Conservation (phyloP, 1,139 yeast genomes). For the Taphrina communis region DNA sequence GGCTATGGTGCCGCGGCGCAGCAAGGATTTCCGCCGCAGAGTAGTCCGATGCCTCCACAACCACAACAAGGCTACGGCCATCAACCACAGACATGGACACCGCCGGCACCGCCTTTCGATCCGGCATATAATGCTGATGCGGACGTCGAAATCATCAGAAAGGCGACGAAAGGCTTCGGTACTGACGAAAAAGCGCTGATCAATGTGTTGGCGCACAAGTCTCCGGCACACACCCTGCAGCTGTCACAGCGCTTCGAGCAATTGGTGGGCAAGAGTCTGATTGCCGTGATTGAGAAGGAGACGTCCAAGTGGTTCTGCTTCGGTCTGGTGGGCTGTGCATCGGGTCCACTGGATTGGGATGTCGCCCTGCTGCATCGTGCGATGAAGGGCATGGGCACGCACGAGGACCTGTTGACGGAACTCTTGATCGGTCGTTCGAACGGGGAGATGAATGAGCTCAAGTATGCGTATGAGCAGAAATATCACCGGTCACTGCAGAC, state of each 20-base stretch:
- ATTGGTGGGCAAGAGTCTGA: conserved; percentile 45
- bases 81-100: conserved; percentile 34
- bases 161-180: conserved; percentile 48
- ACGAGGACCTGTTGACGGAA: conserved; percentile 46
- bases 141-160: conserved; percentile 45
- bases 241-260: conserved; percentile 44
- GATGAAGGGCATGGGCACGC: conserved; percentile 46
- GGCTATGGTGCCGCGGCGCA: conserved; percentile 18
- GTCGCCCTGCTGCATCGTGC: conserved; percentile 45
- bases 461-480: conserved; percentile 45
- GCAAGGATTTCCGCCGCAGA: conserved; percentile 5
- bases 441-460: conserved; percentile 46
- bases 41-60: not conserved
- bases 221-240: conserved; percentile 45
- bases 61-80: conserved; percentile 23
- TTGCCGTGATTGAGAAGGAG: conserved; percentile 45
- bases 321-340: conserved; percentile 45
- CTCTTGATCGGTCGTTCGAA: conserved; percentile 45
- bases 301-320: conserved; percentile 45
- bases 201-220: conserved; percentile 43
- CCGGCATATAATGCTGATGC: conserved; percentile 49
- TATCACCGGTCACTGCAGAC: conserved; percentile 43
- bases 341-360: conserved; percentile 46
- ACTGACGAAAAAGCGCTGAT: conserved; percentile 47
- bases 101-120: conserved; percentile 37